phyloP scores from a whole-genome alignment of 257 asterid species.

The Primulina huaijiensis region DNA sequence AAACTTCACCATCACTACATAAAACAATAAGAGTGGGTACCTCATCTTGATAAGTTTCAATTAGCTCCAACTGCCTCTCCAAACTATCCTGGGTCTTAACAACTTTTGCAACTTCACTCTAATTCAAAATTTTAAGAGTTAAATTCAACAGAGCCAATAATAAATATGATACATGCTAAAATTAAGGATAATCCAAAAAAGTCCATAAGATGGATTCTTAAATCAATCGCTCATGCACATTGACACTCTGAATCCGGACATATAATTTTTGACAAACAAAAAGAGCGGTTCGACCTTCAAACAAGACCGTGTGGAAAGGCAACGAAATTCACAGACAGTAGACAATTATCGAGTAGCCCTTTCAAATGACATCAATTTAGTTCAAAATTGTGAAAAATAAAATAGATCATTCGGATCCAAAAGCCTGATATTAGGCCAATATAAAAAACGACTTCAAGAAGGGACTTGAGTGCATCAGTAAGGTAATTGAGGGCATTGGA shows the following conservation, averaged over 20 bases:
- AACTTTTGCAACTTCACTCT: slow-evolving; percentile 94
- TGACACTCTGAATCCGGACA: slow-evolving; percentile 4
- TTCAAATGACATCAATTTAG: neutral
- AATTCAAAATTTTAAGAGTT: slow-evolving; percentile 24
- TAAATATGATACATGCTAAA: slow-evolving; percentile 1
- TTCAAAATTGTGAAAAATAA: neutral
- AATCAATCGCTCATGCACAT: neutral
- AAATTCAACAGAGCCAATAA: slow-evolving; percentile 15
- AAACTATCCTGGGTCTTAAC: slow-evolving; percentile 77
- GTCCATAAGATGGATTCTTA: slow-evolving; percentile 7
- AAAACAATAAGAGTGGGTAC: slow-evolving; percentile 35
- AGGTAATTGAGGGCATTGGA: too few relatives aligned
- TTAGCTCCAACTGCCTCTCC: slow-evolving; percentile 89
- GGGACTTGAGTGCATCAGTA: too few relatives aligned
- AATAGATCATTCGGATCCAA: neutral
- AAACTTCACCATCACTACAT: slow-evolving; percentile 16
- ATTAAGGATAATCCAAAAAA: neutral
- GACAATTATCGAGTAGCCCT: neutral
- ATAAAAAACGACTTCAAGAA: neutral
- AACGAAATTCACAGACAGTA: slow-evolving; percentile 6
- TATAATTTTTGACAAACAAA: slow-evolving; percentile 9
- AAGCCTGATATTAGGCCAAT: neutral
- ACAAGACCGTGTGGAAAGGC: slow-evolving; percentile 1
- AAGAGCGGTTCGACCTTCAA: neutral
- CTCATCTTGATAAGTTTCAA: slow-evolving; percentile 98